Evolutionary conservation across 2,329 filamentous ascomycete species (phyloP), one percentile per base, ranked within the genome.

Genomic region (Ilyonectria destructans): DNA sequence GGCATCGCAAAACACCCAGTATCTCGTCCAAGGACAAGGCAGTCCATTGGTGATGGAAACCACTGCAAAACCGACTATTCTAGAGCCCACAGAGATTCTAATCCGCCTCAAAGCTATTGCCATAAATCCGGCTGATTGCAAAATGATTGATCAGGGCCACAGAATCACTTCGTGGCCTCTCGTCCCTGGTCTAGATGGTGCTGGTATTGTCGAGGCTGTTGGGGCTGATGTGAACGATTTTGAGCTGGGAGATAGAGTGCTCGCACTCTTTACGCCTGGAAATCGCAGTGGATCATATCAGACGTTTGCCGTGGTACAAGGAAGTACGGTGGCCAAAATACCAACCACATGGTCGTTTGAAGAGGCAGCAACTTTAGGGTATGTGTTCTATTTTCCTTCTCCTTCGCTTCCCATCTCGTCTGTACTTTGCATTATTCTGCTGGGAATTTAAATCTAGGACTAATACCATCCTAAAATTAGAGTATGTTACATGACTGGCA

Each of bases 111-210:
- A 60, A 10, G 21, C 46, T 4, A 51, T 60, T 12, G 58, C 58
- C 3, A 60, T 60, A 15, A 60, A 60, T 6, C 58, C 58, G 9
- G 58, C 58, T 13, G 58, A 60, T n/a, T 60, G 58, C 17, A 60
- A 60, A 29, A 60, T 60, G 58, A 51, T 60, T 51, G 48, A 60
- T 13, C 31, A 43, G 6, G 58, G 58, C 10, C 46, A 60, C 19
- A 60, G 58, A 31, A n/a, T 48, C 10, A 35, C 46, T 3, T 52
- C 58, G 2, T 60, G 46, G 58, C 58, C 58, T 52, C 58, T 60
- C 7, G 21, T 52, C 4, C 33, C 58, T 12, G 58, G 58, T 7
- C 21, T 60, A 4, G 58, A 60, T 10, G 58, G 58, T 33, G 58
- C 58, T 2, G 58, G 58, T 8, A 13, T 43, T 6, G 33, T 60